Evolutionary conservation across 2,329 filamentous ascomycete species (phyloP).

Genomic region (Huntiella moniliformis): DNA sequence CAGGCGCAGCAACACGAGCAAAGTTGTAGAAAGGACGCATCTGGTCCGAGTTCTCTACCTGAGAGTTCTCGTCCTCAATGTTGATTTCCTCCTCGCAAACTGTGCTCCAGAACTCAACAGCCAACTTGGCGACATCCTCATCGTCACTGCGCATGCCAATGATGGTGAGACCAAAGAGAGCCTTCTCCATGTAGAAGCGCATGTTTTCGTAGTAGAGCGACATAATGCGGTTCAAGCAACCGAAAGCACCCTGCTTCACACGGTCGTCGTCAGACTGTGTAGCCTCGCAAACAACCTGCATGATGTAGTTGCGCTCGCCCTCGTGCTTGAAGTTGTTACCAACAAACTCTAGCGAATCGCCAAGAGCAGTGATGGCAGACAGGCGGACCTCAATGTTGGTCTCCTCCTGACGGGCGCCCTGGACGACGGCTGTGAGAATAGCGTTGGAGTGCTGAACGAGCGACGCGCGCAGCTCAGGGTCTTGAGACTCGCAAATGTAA

Average conservation of each 20-base stretch:
- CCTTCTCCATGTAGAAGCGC: slow-evolving; percentile 99
- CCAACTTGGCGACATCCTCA: slow-evolving; percentile 93
- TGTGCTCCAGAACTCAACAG: slow-evolving; percentile 99
- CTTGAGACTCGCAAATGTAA: slow-evolving; percentile 94
- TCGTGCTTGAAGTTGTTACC: slow-evolving; percentile 98
- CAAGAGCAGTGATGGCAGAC: slow-evolving; percentile 81
- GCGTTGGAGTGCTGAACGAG: slow-evolving; percentile 83
- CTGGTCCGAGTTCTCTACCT: slow-evolving; percentile 58
- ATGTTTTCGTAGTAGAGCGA: slow-evolving; percentile 98
- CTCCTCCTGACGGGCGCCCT: slow-evolving; percentile 94
- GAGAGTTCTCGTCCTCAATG: slow-evolving; percentile 81
- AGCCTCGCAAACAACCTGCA: slow-evolving; percentile 98
- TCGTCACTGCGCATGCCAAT: slow-evolving; percentile 97
- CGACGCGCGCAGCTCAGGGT: slow-evolving; percentile 64
- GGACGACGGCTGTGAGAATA: slow-evolving; percentile 91
- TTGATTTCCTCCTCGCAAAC: slow-evolving; percentile 97
- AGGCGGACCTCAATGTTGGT: slow-evolving; percentile 75
- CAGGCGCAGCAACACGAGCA: slow-evolving; percentile 73
- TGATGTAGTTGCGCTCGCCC: slow-evolving; percentile 98
- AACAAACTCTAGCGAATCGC: slow-evolving; percentile 94
- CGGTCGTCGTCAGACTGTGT: slow-evolving; percentile 81
- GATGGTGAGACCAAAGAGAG: slow-evolving; percentile 89
- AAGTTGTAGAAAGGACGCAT: slow-evolving; percentile 93
- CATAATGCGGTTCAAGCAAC: slow-evolving; percentile 97
- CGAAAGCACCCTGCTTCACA: slow-evolving; percentile 91